Percentiles rank a stretch among this genome's conserved stretches.
phyloP scores from a whole-genome alignment of 2,329 filamentous ascomycete genomes.

The Alternaria triticina region DNA sequence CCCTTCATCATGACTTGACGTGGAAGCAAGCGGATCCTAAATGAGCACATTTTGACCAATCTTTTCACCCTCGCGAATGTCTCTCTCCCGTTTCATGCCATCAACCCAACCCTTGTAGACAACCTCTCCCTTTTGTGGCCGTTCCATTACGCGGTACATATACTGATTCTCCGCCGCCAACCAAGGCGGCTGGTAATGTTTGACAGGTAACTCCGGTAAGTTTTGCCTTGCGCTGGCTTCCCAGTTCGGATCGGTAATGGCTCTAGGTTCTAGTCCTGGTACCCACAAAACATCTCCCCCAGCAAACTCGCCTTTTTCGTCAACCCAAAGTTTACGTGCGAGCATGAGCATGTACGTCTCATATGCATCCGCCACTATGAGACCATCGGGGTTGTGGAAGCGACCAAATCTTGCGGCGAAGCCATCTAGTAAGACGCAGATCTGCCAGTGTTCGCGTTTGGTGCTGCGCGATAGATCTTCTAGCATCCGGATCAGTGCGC shows the following conservation, averaged over 20 bases:
- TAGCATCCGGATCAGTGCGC: constrained; percentile 2
- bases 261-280: constrained; percentile 9
- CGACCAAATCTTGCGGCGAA: constrained; percentile 15
- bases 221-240: not conserved
- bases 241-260: not conserved
- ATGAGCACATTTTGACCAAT: too few species aligned
- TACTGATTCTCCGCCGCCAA: not conserved
- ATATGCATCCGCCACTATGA: constrained; percentile 5
- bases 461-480: constrained; percentile 7
- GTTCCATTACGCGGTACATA: not conserved
- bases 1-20: not conserved
- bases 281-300: constrained; percentile 9
- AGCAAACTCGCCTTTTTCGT: not conserved
- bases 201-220: not conserved
- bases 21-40: too few species aligned
- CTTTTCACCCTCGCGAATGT: not conserved
- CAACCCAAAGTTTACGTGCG: constrained; percentile 10
- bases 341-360: constrained; percentile 5
- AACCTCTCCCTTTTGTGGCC: not conserved
- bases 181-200: not conserved
- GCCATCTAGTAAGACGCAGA: constrained; percentile 9
- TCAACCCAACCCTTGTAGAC: not conserved
- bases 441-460: not conserved
- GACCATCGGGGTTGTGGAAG: constrained; percentile 16
- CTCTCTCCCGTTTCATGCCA: not conserved